Evolutionary conservation across 1,139 yeast species (phyloP).

Genomic region (Yamadazyma epiphylla): DNA sequence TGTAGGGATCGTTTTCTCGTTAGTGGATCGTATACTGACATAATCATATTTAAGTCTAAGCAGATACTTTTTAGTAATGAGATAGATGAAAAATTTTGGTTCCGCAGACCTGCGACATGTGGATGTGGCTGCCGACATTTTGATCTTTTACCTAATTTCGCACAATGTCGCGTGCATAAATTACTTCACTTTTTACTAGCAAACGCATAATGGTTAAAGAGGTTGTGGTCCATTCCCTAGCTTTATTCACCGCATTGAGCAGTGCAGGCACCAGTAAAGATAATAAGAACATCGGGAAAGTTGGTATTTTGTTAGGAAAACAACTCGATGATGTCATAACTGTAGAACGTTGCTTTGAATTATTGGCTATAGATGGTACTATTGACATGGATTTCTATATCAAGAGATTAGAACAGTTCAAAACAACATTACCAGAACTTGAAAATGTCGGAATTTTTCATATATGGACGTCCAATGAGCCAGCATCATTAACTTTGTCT

Average conservation of each 20-base stretch:
- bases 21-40: slow-evolving; percentile 29
- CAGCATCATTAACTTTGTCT: slow-evolving; percentile 7
- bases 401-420: slow-evolving; percentile 24
- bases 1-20: slow-evolving; percentile 20
- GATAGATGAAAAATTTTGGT: background rate
- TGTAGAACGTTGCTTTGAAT: slow-evolving; percentile 26
- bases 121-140: too few species aligned
- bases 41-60: slow-evolving; percentile 24
- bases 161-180: too few species aligned
- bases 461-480: slow-evolving; percentile 8
- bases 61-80: too few species aligned
- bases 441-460: slow-evolving; percentile 26
- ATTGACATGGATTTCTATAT: slow-evolving; percentile 23
- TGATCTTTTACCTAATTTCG: too few species aligned
- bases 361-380: slow-evolving; percentile 9
- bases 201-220: slow-evolving; percentile 1
- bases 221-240: slow-evolving; percentile 30
- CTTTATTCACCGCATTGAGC: slow-evolving; percentile 21
- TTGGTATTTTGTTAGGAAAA: slow-evolving; percentile 29
- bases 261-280: background rate
- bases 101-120: too few species aligned
- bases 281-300: slow-evolving; percentile 9
- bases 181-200: background rate
- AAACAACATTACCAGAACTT: slow-evolving; percentile 23
- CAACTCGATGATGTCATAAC: slow-evolving; percentile 12